These are phyloP conservation scores for Colletotrichum liaoningense DNA, from an alignment of 2,329 filamentous ascomycete species.

Conservation along the genomic window DNA sequence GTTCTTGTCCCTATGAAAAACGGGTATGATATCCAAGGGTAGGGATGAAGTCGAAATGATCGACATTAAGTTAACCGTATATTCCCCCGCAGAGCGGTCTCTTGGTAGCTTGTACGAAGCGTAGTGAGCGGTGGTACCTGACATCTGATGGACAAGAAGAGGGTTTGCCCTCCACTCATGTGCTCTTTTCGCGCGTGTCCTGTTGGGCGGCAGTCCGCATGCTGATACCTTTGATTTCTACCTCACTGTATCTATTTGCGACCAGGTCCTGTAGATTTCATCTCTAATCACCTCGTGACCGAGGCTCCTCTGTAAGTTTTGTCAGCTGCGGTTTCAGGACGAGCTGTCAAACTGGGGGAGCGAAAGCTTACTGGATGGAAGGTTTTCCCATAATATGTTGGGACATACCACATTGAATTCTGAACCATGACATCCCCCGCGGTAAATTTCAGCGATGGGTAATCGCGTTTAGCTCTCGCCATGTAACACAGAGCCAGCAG, in stretches of 20 bases:
- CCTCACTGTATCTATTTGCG: neutral
- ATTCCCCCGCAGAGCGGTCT: neutral
- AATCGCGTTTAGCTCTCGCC: constrained; percentile 50
- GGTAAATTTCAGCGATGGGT: constrained; percentile 48
- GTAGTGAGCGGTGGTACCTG: neutral
- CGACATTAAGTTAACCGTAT: neutral
- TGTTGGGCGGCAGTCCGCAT: neutral
- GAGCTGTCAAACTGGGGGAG: neutral
- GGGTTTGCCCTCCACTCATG: neutral
- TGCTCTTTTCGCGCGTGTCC: neutral
- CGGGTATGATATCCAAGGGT: neutral
- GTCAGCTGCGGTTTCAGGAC: constrained; percentile 20
- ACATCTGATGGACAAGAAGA: neutral
- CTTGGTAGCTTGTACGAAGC: neutral
- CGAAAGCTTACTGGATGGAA: constrained; percentile 54
- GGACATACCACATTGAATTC: constrained; percentile 59
- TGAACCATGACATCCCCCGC: constrained; percentile 40
- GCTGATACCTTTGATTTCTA: neutral
- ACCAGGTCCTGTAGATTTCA: constrained; percentile 34
- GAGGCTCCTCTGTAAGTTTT: constrained; percentile 19
- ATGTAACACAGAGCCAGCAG: constrained; percentile 56
- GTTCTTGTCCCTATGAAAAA: neutral
- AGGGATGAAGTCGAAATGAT: neutral
- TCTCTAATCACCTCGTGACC: constrained; percentile 38
- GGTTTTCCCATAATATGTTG: constrained; percentile 58